These are phyloP conservation scores for Aspergillus clavatus DNA, from an alignment of 2,329 filamentous ascomycete species.

Conservation along the genomic window DNA sequence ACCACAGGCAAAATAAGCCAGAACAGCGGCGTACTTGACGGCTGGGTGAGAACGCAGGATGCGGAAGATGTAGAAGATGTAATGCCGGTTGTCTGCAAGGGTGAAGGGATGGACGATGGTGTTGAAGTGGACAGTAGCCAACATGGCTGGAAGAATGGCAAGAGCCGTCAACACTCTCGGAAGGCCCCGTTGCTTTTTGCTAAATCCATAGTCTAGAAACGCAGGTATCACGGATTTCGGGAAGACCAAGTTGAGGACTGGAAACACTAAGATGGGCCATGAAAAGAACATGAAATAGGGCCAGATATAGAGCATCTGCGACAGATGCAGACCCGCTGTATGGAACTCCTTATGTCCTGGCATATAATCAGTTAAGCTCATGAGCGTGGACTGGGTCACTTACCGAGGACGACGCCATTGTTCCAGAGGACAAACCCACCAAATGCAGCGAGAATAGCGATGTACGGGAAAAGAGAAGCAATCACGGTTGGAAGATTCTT, in stretches of 20 bases:
- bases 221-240: slow-evolving; percentile 29
- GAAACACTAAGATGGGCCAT: slow-evolving; percentile 64
- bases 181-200: slow-evolving; percentile 27
- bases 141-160: slow-evolving; percentile 39
- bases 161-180: slow-evolving; percentile 38
- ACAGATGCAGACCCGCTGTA: slow-evolving; percentile 77
- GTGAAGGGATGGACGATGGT: slow-evolving; percentile 95
- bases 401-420: slow-evolving; percentile 83
- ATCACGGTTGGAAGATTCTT: slow-evolving; percentile 39
- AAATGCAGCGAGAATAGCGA: slow-evolving; percentile 64
- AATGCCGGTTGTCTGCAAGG: slow-evolving; percentile 92
- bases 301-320: slow-evolving; percentile 96
- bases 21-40: slow-evolving; percentile 63
- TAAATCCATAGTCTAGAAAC: slow-evolving; percentile 31
- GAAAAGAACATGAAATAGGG: slow-evolving; percentile 88
- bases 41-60: slow-evolving; percentile 63
- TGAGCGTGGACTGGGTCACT: slow-evolving; percentile 14
- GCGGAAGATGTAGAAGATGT: slow-evolving; percentile 94
- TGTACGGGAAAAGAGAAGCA: slow-evolving; percentile 45
- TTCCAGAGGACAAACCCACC: slow-evolving; percentile 77
- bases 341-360: slow-evolving; percentile 91
- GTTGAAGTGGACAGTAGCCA: slow-evolving; percentile 65
- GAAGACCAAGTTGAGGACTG: slow-evolving; percentile 42
- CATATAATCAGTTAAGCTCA: slow-evolving; percentile 1
- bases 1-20: slow-evolving; percentile 65